Evolutionary conservation across 2,329 filamentous ascomycete species (phyloP).

Genomic region (Colletotrichum spaethianum): DNA sequence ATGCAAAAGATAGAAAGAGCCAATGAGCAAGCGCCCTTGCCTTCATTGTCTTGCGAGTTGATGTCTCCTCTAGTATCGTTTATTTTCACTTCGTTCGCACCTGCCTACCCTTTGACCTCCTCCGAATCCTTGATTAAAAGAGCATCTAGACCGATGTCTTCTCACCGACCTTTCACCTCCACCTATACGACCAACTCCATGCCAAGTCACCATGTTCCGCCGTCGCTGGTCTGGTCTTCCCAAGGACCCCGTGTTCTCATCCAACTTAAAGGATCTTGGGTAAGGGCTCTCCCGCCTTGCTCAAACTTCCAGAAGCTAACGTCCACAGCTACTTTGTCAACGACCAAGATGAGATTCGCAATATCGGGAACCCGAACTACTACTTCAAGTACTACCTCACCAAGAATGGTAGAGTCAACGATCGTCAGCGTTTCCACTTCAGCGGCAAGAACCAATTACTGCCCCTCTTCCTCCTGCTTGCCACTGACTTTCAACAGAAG

Average conservation of each 20-base stretch:
- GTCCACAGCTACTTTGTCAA: slow-evolving; percentile 82
- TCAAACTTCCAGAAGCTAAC: background rate
- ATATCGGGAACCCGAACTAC: slow-evolving; percentile 74
- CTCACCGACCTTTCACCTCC: background rate
- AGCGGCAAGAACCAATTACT: slow-evolving; percentile 69
- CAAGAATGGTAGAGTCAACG: slow-evolving; percentile 83
- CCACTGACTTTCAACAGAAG: slow-evolving; percentile 61
- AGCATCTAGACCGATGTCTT: background rate
- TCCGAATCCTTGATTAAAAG: background rate
- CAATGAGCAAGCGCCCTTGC: background rate
- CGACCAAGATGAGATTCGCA: slow-evolving; percentile 80
- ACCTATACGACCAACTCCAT: no score
- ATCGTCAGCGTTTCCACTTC: slow-evolving; percentile 80
- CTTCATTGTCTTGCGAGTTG: background rate
- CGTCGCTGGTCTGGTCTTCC: slow-evolving; percentile 78
- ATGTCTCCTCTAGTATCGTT: background rate
- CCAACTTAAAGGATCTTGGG: slow-evolving; percentile 80
- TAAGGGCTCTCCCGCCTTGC: slow-evolving; percentile 55
- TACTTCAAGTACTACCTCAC: slow-evolving; percentile 83
- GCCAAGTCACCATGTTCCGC: slow-evolving; percentile 76
- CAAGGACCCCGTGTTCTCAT: slow-evolving; percentile 76
- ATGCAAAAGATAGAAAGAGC: background rate
- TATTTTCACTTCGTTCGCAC: background rate
- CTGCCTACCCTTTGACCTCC: background rate
- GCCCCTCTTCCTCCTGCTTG: background rate